These are phyloP conservation scores for Tetraselmis striata DNA, from an alignment of 139 green algal species.

Conservation along the genomic window DNA sequence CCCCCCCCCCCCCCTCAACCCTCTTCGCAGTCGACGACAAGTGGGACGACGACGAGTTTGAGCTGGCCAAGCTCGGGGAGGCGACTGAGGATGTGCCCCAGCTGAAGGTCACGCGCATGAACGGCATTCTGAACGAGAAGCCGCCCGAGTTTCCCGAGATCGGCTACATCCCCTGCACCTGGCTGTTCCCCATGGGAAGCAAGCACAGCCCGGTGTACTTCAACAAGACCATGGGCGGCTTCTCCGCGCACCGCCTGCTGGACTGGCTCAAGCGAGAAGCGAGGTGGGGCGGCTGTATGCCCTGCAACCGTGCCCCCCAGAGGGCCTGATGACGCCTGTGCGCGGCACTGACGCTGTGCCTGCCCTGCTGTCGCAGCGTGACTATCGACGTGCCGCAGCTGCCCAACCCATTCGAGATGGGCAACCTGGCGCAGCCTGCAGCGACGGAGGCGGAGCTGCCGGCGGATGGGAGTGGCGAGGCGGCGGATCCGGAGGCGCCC, in stretches of 20 bases:
- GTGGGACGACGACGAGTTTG: conserved; percentile 11
- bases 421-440: background rate
- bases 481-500: too few relatives aligned
- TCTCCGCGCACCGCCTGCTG: conserved; percentile 5
- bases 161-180: conserved; percentile 21
- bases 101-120: conserved; percentile 8
- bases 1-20: too few relatives aligned
- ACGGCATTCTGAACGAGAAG: conserved; percentile 22
- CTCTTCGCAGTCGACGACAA: conserved; percentile 14
- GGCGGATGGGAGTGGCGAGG: too few relatives aligned
- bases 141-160: conserved; percentile 16
- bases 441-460: too few relatives aligned
- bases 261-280: conserved; percentile 7
- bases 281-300: too few relatives aligned
- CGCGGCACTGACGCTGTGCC: too few relatives aligned
- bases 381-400: background rate
- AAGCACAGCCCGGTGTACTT: conserved; percentile 16
- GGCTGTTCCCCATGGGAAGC: conserved; percentile 8
- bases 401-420: background rate
- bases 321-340: too few relatives aligned
- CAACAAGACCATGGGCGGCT: conserved; percentile 13
- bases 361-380: too few relatives aligned
- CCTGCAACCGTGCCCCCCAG: too few relatives aligned
- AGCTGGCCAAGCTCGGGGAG: conserved; percentile 1
- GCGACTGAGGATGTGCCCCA: conserved; percentile 3